Evolutionary conservation across 2,329 filamentous ascomycete species (phyloP).

Genomic region (Colletotrichum sojae): DNA sequence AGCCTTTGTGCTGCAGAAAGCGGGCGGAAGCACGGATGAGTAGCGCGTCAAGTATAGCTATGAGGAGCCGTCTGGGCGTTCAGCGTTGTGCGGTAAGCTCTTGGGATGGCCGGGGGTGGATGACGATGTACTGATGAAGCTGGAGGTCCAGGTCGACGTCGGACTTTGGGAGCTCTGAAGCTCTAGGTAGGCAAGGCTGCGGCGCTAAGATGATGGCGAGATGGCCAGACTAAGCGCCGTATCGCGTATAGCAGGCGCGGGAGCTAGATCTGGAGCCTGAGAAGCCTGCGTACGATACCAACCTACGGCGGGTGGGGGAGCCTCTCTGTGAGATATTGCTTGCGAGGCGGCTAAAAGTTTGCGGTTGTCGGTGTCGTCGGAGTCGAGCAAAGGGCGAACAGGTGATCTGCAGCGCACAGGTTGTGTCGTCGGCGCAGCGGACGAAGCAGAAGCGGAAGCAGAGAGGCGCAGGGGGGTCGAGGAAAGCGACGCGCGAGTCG

Average conservation of each 20-base stretch:
- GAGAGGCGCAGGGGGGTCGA: background rate
- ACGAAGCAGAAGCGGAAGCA: slow-evolving; percentile 5
- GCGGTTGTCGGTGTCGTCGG: slow-evolving; percentile 17
- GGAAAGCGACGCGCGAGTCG: slow-evolving; percentile 35
- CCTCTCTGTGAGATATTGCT: slow-evolving; percentile 16
- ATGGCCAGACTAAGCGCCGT: slow-evolving; percentile 23
- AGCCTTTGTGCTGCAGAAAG: background rate
- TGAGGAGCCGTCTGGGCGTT: background rate
- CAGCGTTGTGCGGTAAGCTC: slow-evolving; percentile 3
- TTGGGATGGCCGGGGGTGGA: background rate
- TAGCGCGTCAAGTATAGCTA: background rate
- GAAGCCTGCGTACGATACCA: background rate
- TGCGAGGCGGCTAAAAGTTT: slow-evolving; percentile 25
- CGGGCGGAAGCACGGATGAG: background rate
- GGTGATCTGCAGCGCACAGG: slow-evolving; percentile 31
- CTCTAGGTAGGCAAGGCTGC: background rate
- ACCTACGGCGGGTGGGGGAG: background rate
- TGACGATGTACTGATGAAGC: slow-evolving; percentile 19
- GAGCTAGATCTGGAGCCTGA: slow-evolving; percentile 7
- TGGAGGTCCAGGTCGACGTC: slow-evolving; percentile 12
- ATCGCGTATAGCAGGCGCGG: slow-evolving; percentile 27
- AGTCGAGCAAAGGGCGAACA: slow-evolving; percentile 1
- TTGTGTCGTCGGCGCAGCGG: slow-evolving; percentile 11
- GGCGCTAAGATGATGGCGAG: slow-evolving; percentile 15
- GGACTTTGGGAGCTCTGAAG: slow-evolving; percentile 1